phyloP scores from a whole-genome alignment of 306 rosid genomes.

The Trifolium fragiferum region DNA sequence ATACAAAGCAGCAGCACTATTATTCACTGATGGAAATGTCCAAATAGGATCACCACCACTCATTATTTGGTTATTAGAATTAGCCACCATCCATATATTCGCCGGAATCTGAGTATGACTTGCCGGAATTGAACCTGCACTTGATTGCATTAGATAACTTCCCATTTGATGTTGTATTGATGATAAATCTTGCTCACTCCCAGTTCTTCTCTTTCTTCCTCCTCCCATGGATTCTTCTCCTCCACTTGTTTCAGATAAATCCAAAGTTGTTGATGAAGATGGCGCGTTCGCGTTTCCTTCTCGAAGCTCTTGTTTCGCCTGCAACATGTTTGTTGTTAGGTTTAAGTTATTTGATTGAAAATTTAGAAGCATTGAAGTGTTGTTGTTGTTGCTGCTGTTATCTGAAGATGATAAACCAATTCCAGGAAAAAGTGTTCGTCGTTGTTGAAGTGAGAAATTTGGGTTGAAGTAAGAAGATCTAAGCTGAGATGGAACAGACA shows the following conservation, averaged over 20 bases:
- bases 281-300: conserved; percentile 1
- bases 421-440: conserved; percentile 33
- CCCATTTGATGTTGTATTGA: conserved; percentile 68
- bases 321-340: conserved; percentile 46
- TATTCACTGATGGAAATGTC: conserved; percentile 74
- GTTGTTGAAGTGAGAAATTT: conserved; percentile 66
- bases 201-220: conserved; percentile 44
- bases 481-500: conserved; percentile 75
- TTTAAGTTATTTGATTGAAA: conserved; percentile 61
- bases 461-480: conserved; percentile 84
- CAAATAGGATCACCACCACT: conserved; percentile 92
- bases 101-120: conserved; percentile 80
- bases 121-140: conserved; percentile 65
- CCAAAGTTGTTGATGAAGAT: conserved; percentile 55
- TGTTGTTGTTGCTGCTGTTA: conserved; percentile 43
- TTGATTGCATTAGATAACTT: conserved; percentile 66
- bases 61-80: conserved; percentile 76
- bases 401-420: conserved; percentile 56
- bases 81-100: conserved; percentile 85
- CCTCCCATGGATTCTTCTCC: conserved; percentile 64
- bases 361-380: conserved; percentile 45
- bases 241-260: conserved; percentile 56
- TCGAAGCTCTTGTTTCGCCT: conserved; percentile 69
- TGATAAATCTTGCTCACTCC: conserved; percentile 53
- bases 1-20: conserved; percentile 58